A percentile compares a stretch with the other conserved stretches of the same genome.
These are phyloP conservation scores for Westerdykella sp. DNA, from an alignment of 2,329 filamentous ascomycete species.

Conservation along the genomic window DNA sequence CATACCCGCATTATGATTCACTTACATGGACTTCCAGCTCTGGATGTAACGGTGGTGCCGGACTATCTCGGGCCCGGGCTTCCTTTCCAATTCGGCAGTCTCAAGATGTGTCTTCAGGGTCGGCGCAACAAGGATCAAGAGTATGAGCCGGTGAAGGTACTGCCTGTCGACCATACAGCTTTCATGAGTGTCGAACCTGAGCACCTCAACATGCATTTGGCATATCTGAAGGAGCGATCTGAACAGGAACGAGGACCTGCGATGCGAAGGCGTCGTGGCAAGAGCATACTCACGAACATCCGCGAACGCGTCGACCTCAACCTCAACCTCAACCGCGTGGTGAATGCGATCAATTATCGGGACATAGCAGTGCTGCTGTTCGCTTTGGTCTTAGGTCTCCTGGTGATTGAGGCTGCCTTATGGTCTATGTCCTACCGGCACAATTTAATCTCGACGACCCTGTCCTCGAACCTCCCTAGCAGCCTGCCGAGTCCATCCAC, in stretches of 20 bases:
- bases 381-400: too few relatives aligned
- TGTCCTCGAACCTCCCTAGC: too few relatives aligned
- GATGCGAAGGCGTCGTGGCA: neutral
- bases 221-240: conserved; percentile 6
- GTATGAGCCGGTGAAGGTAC: conserved; percentile 24
- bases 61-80: neutral
- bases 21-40: conserved; percentile 19
- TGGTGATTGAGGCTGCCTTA: too few relatives aligned
- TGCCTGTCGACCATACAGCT: conserved; percentile 29
- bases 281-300: too few relatives aligned
- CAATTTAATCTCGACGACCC: too few relatives aligned
- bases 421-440: too few relatives aligned
- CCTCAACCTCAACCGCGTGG: too few relatives aligned
- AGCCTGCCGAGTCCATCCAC: neutral
- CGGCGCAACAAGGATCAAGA: conserved; percentile 13
- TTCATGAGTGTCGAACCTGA: conserved; percentile 30
- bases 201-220: conserved; percentile 36
- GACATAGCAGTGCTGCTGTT: too few relatives aligned
- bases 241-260: neutral
- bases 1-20: conserved; percentile 16
- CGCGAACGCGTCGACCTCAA: too few relatives aligned
- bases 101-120: conserved; percentile 30
- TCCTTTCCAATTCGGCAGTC: conserved; percentile 14
- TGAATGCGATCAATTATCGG: too few relatives aligned
- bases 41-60: conserved; percentile 24